Conservation (phyloP, 164 flowering plant species). For the Akebia trifoliata region DNA sequence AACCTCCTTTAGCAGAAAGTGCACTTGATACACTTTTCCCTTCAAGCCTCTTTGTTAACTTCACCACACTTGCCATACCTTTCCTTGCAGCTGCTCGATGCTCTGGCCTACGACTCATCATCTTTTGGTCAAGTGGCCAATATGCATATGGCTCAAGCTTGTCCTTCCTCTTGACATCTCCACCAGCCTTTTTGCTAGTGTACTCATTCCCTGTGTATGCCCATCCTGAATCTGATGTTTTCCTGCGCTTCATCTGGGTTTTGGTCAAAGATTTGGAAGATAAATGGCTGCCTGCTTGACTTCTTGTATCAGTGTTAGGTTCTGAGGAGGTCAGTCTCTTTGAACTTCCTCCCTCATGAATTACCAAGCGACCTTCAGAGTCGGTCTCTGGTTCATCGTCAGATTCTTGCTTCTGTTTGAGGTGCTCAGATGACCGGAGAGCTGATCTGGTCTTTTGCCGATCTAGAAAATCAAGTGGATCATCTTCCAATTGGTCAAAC, state of each 20-base stretch:
- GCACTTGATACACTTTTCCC: slow-evolving; percentile 75
- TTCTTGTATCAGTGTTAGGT: slow-evolving; percentile 43
- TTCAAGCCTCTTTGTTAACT: slow-evolving; percentile 72
- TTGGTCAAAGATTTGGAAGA: slow-evolving; percentile 36
- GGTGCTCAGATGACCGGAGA: slow-evolving; percentile 45
- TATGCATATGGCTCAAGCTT: slow-evolving; percentile 98
- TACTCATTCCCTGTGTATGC: slow-evolving; percentile 87
- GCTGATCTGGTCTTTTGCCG: slow-evolving; percentile 64
- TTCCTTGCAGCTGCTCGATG: slow-evolving; percentile 78
- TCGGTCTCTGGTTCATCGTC: slow-evolving; percentile 82
- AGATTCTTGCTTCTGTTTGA: slow-evolving; percentile 48
- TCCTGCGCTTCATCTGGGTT: slow-evolving; percentile 48
- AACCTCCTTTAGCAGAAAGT: slow-evolving; percentile 38
- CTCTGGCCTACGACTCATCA: slow-evolving; percentile 93
- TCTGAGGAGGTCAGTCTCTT: slow-evolving; percentile 38
- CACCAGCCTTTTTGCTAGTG: slow-evolving; percentile 84
- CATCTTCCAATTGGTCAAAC: slow-evolving; percentile 65
- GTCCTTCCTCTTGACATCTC: slow-evolving; percentile 86
- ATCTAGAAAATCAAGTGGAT: slow-evolving; percentile 93
- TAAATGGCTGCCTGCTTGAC: slow-evolving; percentile 38
- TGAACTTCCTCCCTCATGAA: slow-evolving; percentile 45
- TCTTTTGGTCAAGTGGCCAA: slow-evolving; percentile 98
- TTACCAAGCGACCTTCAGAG: slow-evolving; percentile 75
- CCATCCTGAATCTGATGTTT: slow-evolving; percentile 69
- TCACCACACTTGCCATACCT: slow-evolving; percentile 90